Percentiles rank a stretch among this genome's conserved stretches.
phyloP scores from a whole-genome alignment of 2,329 filamentous ascomycete species.

The Phyllosticta citriasiana region DNA sequence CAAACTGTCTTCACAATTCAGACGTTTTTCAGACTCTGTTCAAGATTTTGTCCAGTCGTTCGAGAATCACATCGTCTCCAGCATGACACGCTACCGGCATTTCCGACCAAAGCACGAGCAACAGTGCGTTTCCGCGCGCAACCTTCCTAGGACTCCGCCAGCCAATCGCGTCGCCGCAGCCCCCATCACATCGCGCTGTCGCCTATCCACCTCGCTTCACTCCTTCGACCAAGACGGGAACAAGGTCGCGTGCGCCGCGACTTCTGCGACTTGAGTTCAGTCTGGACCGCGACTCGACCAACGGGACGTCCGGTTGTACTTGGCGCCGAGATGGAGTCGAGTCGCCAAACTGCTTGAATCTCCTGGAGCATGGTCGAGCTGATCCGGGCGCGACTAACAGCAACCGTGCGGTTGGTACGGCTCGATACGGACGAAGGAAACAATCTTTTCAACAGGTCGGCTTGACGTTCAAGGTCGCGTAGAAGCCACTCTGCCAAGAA shows the following conservation, averaged over 20 bases:
- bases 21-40: not conserved
- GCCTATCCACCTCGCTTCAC: not conserved
- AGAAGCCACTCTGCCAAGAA: too few relatives aligned
- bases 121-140: not conserved
- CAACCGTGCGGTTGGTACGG: not conserved
- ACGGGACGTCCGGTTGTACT: not conserved
- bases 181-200: not conserved
- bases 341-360: not conserved
- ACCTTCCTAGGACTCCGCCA: not conserved
- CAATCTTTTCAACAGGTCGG: too few relatives aligned
- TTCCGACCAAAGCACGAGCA: not conserved
- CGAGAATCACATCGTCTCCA: not conserved
- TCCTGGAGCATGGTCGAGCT: not conserved
- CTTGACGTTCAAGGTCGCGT: too few relatives aligned
- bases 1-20: not conserved
- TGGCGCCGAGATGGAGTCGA: not conserved
- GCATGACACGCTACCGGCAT: not conserved
- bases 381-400: not conserved
- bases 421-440: too few relatives aligned
- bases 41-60: not conserved
- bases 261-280: not conserved
- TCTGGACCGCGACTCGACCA: not conserved
- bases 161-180: not conserved
- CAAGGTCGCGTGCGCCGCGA: not conserved
- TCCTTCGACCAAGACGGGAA: not conserved